Evolutionary conservation across 768 basidiomycete genomes (phyloP), one percentile per base, ranked within the genome.

Genomic region (Pleurotus giganteus): DNA sequence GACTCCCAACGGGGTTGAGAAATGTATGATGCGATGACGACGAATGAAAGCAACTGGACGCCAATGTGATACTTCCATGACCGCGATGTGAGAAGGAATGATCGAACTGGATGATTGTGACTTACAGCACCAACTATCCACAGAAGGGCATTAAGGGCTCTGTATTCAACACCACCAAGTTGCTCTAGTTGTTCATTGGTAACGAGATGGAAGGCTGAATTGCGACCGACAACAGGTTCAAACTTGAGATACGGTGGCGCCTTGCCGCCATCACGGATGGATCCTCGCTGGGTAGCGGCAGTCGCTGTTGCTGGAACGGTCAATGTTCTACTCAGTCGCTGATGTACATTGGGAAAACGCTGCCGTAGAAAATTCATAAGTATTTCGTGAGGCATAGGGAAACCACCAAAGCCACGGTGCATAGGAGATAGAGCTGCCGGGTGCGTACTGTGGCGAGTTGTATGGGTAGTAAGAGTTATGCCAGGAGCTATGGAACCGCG

Each of bases 111-210:
- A 37, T 11, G 23, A 5, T 47, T n/a, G 45, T 39, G 29, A 77
- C 89, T 63, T 66, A 95, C 93, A 32, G 71, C 66, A 13, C 79
- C 79, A 32, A 96, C 83, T 53, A 95, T 80, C 88, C 90, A 95
- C 8, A 94, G 72, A 47, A 97, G 68, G 2, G 87, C 82, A 41
- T 85, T 86, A 58, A 97, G 71, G 11, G 89, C 90, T 8, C 94
- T 80, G 65, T 91, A 98, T 67, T 99, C 96, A 5, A 97, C 88
- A 17, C 96, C 95, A 3, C 94, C 94, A 4, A 98, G 72, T 67
- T 97, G 93, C 60, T 96, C 94, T 61, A 91, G 73, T 63, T 98
- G 89, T 44, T 94, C 91, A 17, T 81, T 77, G 0, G 86, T 90
- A 51, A 96, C 70, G 59, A 68, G 73, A 32, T 80, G 78, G 60